These are phyloP conservation scores for Zea mays DNA, from an alignment of 176 grass and related monocot species.

Conservation along the genomic window Zm-B73-REFERENCE-NAM-5.0 NC_050105.1:125656501-125657000, in stretches of 20 bases:
- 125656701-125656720: not conserved
- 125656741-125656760: not conserved
- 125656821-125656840: not conserved
- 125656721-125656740: not conserved
- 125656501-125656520: no score
- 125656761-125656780: not conserved
- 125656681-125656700: not conserved
- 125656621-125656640: not conserved
- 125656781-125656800: not conserved
- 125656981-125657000: not conserved
- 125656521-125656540: no score
- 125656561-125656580: no score
- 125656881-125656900: slow-evolving; percentile 32
- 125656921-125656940: not conserved
- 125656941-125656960: slow-evolving; percentile 37
- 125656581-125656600: no score
- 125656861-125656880: slow-evolving; percentile 13
- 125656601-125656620: not conserved
- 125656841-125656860: not conserved
- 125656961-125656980: not conserved
- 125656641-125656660: slow-evolving; percentile 23
- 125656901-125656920: slow-evolving; percentile 7
- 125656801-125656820: not conserved
- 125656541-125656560: no score
- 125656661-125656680: slow-evolving; percentile 34